Conservation (phyloP, 2,329 filamentous ascomycete genomes). For the Trichoderma sp. region DNA sequence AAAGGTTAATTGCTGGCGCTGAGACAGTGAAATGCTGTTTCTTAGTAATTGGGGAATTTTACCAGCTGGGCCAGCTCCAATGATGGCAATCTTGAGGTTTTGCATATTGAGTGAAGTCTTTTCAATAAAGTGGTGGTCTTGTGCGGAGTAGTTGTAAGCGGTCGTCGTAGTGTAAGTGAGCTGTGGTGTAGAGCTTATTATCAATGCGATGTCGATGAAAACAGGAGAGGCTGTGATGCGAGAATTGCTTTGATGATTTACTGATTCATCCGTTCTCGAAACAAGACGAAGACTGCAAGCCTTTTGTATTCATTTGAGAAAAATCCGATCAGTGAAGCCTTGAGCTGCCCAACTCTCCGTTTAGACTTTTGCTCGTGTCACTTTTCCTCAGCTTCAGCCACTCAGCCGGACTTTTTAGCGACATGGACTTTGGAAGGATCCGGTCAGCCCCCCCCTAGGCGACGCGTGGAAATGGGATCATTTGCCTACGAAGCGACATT, state of each 20-base stretch:
- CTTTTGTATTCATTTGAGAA: not conserved
- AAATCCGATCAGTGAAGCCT: not conserved
- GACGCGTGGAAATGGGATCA: not conserved
- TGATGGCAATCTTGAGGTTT: conserved; percentile 13
- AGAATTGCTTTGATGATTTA: not conserved
- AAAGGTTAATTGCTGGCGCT: not conserved
- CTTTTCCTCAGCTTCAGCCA: not conserved
- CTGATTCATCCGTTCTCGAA: not conserved
- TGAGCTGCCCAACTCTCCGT: not conserved
- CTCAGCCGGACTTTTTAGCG: conserved; percentile 3
- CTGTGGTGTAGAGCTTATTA: not conserved
- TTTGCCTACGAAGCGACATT: not conserved
- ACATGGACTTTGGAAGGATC: not conserved
- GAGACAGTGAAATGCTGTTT: not conserved
- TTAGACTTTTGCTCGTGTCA: not conserved
- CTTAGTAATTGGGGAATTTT: not conserved
- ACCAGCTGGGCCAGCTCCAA: conserved; percentile 20
- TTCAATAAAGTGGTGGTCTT: not conserved
- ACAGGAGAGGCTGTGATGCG: not conserved
- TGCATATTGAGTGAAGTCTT: not conserved
- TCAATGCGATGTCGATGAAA: not conserved
- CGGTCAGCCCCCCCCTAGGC: not conserved
- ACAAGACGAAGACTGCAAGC: not conserved
- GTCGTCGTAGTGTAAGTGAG: not conserved
- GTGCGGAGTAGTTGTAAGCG: not conserved